These are phyloP conservation scores for Ceratobasidium sp. DNA, from an alignment of 1,284 basidiomycete species.

Conservation along the genomic window DNA sequence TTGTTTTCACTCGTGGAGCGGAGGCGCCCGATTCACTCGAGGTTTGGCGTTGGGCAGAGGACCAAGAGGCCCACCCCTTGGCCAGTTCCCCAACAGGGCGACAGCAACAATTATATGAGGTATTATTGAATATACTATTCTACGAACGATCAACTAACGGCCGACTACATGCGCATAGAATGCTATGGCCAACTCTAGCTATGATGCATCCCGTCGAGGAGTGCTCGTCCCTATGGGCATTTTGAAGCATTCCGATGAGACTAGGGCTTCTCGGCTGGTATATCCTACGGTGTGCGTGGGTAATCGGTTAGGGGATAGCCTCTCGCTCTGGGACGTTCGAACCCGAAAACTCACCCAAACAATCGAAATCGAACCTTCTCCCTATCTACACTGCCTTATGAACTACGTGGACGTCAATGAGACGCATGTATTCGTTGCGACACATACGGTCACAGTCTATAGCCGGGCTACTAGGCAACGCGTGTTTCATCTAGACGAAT, in stretches of 20 bases:
- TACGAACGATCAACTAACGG: not conserved
- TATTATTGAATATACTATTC: not conserved
- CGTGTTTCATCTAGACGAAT: conserved; percentile 24
- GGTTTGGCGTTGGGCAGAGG: conserved; percentile 35
- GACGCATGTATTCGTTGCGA: conserved; percentile 26
- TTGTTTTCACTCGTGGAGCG: conserved; percentile 12
- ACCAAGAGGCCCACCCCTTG: conserved; percentile 17
- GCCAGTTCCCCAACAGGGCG: conserved; percentile 3
- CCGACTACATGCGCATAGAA: not conserved
- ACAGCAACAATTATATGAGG: conserved; percentile 15
- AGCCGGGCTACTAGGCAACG: conserved; percentile 26
- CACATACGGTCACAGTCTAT: conserved; percentile 16
- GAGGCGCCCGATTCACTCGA: conserved; percentile 2
- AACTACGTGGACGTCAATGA: conserved; percentile 29
- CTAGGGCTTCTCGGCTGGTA: conserved; percentile 9
- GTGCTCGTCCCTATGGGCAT: conserved; percentile 27
- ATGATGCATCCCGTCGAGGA: not conserved
- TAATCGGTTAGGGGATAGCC: not conserved
- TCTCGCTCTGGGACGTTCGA: conserved; percentile 33
- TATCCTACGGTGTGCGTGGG: conserved; percentile 34
- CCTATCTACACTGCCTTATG: not conserved
- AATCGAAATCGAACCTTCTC: conserved; percentile 17
- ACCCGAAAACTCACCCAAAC: conserved; percentile 9
- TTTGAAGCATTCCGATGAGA: not conserved
- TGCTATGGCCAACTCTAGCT: not conserved